Base-by-base conservation (phyloP, 2,329 filamentous ascomycete genomes). In the Botrytis galanthina region DNA sequence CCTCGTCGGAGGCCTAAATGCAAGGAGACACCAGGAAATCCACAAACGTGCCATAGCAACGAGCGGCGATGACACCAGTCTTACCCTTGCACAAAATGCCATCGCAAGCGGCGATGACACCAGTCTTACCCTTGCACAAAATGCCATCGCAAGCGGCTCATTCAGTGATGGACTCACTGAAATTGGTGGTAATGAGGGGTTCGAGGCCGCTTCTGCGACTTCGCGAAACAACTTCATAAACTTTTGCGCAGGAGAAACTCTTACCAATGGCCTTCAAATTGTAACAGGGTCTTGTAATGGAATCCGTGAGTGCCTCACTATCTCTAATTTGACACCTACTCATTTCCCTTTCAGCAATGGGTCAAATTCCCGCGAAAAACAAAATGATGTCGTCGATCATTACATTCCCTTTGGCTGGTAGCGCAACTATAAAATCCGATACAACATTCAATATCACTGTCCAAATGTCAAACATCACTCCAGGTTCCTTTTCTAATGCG, bases 181-280 rank as follows among this genome's bases (percentile, higher is more conserved):
- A 48, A 67, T 77, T 72, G 78, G 77, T 48, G 63, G 64, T 16
- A 73, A 61, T 26, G 74, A 74, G 51, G 73, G 61, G 72, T 74
- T 70, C 5, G 75, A 79, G 69, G 73, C 77, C 32, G 14, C 32
- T 59, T 80, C 78, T 10, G 37, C 46, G 22, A 79, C 77, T 18
- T 80, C 78, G 26, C 54, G 63, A 26, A 78, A 78, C 71, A 79
- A 79, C 75, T 80, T 80, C 66, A 79, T 80, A 71, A 79, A 80
- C 73, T 75, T 74, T 70, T 80, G 78, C 57, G 66, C 74, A 29
- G 79, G 78, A 16, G 76, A 79, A 79, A 85, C 83, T 0, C 79
- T 89, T 69, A 91, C 89, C 75, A 88, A 91, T 78, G 89, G 89
- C 78, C 81, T 86, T 61, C 89, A 91, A 79, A 83, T 86, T 69